Evolutionary conservation across 192 early-diverging fungal genomes (phyloP), one percentile per base, ranked within the genome.

Genomic region (Mortierella hygrophila): DNA sequence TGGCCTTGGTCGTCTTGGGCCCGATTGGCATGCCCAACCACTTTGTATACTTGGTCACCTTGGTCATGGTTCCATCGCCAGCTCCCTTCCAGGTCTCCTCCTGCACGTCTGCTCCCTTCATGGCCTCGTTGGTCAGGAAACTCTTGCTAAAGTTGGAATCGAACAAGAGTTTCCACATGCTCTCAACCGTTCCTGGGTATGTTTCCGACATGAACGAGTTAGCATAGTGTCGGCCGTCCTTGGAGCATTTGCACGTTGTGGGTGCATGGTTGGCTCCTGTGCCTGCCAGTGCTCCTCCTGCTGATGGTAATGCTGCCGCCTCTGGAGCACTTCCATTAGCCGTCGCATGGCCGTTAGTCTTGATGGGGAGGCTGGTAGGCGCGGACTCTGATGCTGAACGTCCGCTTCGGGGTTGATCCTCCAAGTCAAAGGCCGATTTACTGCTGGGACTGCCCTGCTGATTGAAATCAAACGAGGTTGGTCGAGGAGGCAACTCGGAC

Each of bases 1-100:
- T 78, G 15, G 91, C 92, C 81, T 91, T 92, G 26, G 92, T 93
- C 10, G 89, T 88, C 82, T 89, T 92, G 35, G 92, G 92, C 42
- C 91, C 90, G 79, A 85, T 86, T 6, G 75, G 57, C 55, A 86
- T 65, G 18, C 74, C 78, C 16, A 81, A 8, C 79, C 68, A 74
- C 71, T 81, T 82, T 21, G 63, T 78, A 41, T 80, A 82, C 32
- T 79, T 81, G 9, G 84, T 83, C 18, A 70, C 77, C 65, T 75
- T 86, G 38, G 52, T 81, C 77, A 40, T 68, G 4, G 54, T 72
- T 37, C 82, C 74, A 42, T 82, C 81, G 23, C 71, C 32, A 3
- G 37, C 26, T 55, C 75, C 73, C 46, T 79, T 54, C 82, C 78
- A 75, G n/a, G 38, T 15, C 63, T 82, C 75, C 35, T 76, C 82